These are phyloP conservation scores for Phoma herbarum DNA, from an alignment of 2,329 filamentous ascomycete species.

Conservation along the genomic window DNA sequence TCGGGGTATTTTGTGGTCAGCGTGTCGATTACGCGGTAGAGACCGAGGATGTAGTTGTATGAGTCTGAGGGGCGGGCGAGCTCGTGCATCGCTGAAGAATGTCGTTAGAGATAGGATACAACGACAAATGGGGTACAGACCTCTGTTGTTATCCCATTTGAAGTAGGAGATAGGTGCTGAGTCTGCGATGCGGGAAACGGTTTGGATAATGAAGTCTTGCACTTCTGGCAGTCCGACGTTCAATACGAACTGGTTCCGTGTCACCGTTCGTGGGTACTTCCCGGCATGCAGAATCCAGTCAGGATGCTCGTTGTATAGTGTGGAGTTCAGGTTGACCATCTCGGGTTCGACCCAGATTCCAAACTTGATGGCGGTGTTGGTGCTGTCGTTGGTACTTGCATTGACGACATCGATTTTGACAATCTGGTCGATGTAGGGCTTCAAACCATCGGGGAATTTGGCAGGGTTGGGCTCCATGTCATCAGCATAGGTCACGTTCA, in stretches of 20 bases:
- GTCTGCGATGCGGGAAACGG: conserved; percentile 64
- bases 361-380: conserved; percentile 63
- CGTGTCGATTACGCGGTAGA: conserved; percentile 69
- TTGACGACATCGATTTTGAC: conserved; percentile 60
- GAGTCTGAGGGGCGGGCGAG: conserved; percentile 61
- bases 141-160: conserved; percentile 75
- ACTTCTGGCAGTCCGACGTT: conserved; percentile 69
- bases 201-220: conserved; percentile 68
- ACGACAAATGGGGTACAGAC: conserved; percentile 23
- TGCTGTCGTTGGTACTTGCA: conserved; percentile 26
- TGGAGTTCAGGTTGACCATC: conserved; percentile 71
- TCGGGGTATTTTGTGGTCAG: conserved; percentile 68
- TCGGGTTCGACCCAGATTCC: conserved; percentile 74
- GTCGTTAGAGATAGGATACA: background rate
- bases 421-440: conserved; percentile 61
- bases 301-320: conserved; percentile 67
- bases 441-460: conserved; percentile 67
- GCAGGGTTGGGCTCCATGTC: conserved; percentile 59
- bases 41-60: conserved; percentile 69
- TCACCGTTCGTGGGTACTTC: conserved; percentile 63
- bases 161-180: conserved; percentile 66
- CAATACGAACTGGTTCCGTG: conserved; percentile 68
- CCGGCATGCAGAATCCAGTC: conserved; percentile 70
- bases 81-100: conserved; percentile 62
- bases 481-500: background rate